Evolutionary conservation across 1,284 basidiomycete genomes (phyloP).

Genomic region (Taiwanofungus camphoratus): DNA sequence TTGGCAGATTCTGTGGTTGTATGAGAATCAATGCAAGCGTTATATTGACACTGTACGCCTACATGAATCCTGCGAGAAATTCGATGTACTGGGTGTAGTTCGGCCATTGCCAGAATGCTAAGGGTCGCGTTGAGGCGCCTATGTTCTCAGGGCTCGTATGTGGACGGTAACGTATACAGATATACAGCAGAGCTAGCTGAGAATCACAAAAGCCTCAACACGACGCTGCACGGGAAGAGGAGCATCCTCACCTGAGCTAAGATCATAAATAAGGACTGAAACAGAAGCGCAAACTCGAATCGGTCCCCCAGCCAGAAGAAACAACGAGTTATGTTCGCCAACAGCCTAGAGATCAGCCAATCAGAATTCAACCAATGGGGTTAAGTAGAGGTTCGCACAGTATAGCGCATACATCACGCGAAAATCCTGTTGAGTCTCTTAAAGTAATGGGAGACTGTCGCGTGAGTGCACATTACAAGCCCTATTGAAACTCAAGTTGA

Average conservation of each 20-base stretch:
- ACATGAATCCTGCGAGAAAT: constrained; percentile 79
- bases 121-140: constrained; percentile 56
- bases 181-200: constrained; percentile 70
- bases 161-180: constrained; percentile 69
- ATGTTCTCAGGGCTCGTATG: constrained; percentile 51
- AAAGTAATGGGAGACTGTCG: neutral
- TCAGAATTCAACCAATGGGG: neutral
- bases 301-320: constrained; percentile 84
- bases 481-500: neutral
- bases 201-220: constrained; percentile 10
- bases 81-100: constrained; percentile 75
- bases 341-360: constrained; percentile 41
- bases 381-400: constrained; percentile 38
- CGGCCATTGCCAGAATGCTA: constrained; percentile 84
- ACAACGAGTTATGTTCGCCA: constrained; percentile 80
- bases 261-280: constrained; percentile 82
- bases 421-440: constrained; percentile 83
- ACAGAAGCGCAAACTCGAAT: constrained; percentile 71
- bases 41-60: no score
- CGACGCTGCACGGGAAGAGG: constrained; percentile 8
- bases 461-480: neutral
- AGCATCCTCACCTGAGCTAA: constrained; percentile 56
- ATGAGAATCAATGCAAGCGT: constrained; percentile 7
- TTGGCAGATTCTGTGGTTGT: constrained; percentile 49
- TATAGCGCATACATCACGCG: constrained; percentile 76